Percentiles rank a stretch among this genome's conserved stretches.
Evolutionary conservation across 1,139 yeast genomes (phyloP).

Genomic region (Geotrichum reessii): DNA sequence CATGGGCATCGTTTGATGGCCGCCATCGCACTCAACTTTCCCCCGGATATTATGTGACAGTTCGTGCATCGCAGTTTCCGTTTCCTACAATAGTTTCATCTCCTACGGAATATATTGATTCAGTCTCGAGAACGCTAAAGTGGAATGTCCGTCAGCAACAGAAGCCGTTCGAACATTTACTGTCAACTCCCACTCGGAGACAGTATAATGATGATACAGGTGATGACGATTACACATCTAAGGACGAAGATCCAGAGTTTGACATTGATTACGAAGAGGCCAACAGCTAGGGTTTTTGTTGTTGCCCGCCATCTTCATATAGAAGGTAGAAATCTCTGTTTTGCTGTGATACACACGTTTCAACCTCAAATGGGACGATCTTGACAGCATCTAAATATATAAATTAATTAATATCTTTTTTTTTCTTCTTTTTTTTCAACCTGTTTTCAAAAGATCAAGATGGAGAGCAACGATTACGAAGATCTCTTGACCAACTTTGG

Average conservation of each 20-base stretch:
- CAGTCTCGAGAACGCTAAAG: slow-evolving; percentile 74
- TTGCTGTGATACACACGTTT: not conserved
- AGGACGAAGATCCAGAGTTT: slow-evolving; percentile 10
- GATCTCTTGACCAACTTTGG: slow-evolving; percentile 31
- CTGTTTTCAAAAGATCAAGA: not conserved
- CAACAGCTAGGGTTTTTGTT: not conserved
- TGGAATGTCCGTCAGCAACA: slow-evolving; percentile 86
- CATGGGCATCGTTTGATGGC: slow-evolving; percentile 92
- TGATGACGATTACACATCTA: not conserved
- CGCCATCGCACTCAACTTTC: slow-evolving; percentile 63
- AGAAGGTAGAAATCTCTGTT: not conserved
- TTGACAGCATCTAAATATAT: not conserved
- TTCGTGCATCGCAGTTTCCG: slow-evolving; percentile 74
- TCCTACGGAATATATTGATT: slow-evolving; percentile 72
- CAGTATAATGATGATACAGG: slow-evolving; percentile 15
- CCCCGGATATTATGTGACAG: slow-evolving; percentile 71
- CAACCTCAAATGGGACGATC: not conserved
- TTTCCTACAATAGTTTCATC: slow-evolving; percentile 79
- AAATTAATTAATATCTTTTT: not conserved
- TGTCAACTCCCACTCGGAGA: slow-evolving; percentile 13
- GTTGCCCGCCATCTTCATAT: not conserved
- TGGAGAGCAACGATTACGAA: not conserved
- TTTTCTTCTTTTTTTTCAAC: too few relatives aligned
- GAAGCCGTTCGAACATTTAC: slow-evolving; percentile 48
- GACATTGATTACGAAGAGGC: slow-evolving; percentile 19